Base-by-base conservation (phyloP, 2,329 filamentous ascomycete species). In the Zasmidium angulare region DNA sequence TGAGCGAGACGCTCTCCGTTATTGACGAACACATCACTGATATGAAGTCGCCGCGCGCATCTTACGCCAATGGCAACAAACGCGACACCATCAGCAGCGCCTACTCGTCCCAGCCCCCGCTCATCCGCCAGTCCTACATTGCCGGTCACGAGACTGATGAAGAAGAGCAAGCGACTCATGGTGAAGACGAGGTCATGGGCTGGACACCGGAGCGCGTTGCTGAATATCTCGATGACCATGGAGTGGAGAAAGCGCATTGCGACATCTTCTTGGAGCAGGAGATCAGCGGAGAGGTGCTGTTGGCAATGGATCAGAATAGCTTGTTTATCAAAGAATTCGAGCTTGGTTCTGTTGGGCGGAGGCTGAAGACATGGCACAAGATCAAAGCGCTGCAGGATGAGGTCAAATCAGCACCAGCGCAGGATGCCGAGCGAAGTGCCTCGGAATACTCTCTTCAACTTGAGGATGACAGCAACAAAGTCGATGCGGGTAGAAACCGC, bases 11-110 rank as follows among this genome's bases (percentile, higher is more conserved):
- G 0, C 78, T 98, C 53, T 96, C 92, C 70, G 93, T 98, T 59
- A 98, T 98, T 69, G 89, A 98, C 74, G 93, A 98, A 76, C 93
- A 97, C 72, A 96, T 98, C 68, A 96, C 91, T 46, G 90, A 96
- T 73, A 84, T 98, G 78, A 84, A 81, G 72, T 81, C 84, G 22
- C 82, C 85, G 62, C 62, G 65, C 17, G 50, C 56, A 82, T 82
- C 58, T 67, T 78, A 74, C 20, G 83, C 84, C 65, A 72, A 68
- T 47, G 63, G 64, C 53, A 67, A 66, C 67, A 72, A 70, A 58
- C 63, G 69, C 69, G 81, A 56, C 76, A 77, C 53, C 76, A 81
- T 47, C 1, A 89, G 88, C 52, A 96, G 91, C 77, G 91, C 96
- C 73, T 96, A 96, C 75, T 96, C 92, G 76, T 90, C 86, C 61